phyloP scores from a whole-genome alignment of 768 basidiomycete genomes.

The Cytidiella melzeri region DNA sequence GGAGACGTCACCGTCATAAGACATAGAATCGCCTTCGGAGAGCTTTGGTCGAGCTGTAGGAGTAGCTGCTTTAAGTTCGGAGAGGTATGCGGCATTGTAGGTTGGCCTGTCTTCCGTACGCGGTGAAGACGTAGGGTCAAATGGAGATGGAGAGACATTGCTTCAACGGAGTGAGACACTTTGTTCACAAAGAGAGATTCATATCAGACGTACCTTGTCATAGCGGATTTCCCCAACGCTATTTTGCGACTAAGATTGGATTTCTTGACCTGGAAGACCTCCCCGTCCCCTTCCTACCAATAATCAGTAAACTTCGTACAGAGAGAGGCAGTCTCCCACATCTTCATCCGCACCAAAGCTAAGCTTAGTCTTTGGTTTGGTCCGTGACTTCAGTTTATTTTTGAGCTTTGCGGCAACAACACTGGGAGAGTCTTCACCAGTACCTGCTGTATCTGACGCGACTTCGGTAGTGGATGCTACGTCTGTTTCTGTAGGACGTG shows the following conservation, averaged over 20 bases:
- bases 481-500: slow-evolving; percentile 30
- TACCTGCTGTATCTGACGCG: slow-evolving; percentile 25
- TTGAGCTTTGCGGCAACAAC: slow-evolving; percentile 62
- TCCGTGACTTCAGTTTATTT: slow-evolving; percentile 57
- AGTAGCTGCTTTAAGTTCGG: slow-evolving; percentile 75
- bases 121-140: slow-evolving; percentile 49
- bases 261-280: slow-evolving; percentile 77
- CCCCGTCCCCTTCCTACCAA: slow-evolving; percentile 48
- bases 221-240: slow-evolving; percentile 47
- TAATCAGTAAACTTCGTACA: slow-evolving; percentile 24
- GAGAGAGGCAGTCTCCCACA: slow-evolving; percentile 31
- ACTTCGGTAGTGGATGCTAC: slow-evolving; percentile 12
- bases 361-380: slow-evolving; percentile 58
- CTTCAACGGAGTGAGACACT: slow-evolving; percentile 24
- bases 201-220: slow-evolving; percentile 24
- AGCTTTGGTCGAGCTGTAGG: slow-evolving; percentile 44
- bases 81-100: slow-evolving; percentile 70
- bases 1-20: slow-evolving; percentile 46
- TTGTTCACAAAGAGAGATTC: no score
- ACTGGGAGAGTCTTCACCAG: slow-evolving; percentile 48
- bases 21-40: slow-evolving; percentile 26
- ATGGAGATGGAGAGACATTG: slow-evolving; percentile 35
- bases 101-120: slow-evolving; percentile 44
- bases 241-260: slow-evolving; percentile 68
- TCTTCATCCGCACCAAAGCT: slow-evolving; percentile 75